Base-by-base conservation (phyloP, 1,284 basidiomycete species). In the Apiotrichum veenhuisii region DNA sequence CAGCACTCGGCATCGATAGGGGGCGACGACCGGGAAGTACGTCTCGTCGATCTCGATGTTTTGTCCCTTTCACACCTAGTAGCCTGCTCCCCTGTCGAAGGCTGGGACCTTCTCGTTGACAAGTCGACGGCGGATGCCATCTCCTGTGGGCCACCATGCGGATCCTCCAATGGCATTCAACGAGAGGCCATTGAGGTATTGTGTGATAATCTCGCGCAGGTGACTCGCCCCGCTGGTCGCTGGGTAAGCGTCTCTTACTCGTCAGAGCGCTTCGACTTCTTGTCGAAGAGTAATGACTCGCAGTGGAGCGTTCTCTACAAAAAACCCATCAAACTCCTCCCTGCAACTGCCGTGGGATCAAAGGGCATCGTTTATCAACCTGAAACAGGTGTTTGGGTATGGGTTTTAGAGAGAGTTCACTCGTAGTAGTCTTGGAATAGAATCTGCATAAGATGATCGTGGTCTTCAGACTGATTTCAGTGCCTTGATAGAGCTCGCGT, bases 111-210 rank as follows among this genome's bases (percentile, higher is more conserved):
- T 10, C 10, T 74, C 0, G 36, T 74, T 27, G 74, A 76, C 57
- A 76, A 76, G 54, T 74, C 72, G 0, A 74, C 74, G 0, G 69
- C 69, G 1, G 74, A 76, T 51, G 74, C 74, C 3, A 74, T 76
- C 11, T 72, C 74, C 7, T 74, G 73, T 47, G 65, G 67, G 1
- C 63, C 55, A n/a, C 52, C 55, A 20, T 14, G 5, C 33, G 3
- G 27, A 23, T 25, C 30, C 20, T 14, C 33, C 15, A 5, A 23
- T 25, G 17, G 10, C 0, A 8, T 7, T 4, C 1, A 36, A 25
- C 43, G 10, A 2, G 65, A 69, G 17, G 62, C 70, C 1, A 57
- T 73, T 20, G 57, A 66, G 9, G 58, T 63, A 3, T 52, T 71
- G 18, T 64, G 65, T 47, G 37, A 46, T 12, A 69, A 71, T 46